Conservation (phyloP, 2,329 filamentous ascomycete species). For the Chrysoporthe austroafricana region DNA sequence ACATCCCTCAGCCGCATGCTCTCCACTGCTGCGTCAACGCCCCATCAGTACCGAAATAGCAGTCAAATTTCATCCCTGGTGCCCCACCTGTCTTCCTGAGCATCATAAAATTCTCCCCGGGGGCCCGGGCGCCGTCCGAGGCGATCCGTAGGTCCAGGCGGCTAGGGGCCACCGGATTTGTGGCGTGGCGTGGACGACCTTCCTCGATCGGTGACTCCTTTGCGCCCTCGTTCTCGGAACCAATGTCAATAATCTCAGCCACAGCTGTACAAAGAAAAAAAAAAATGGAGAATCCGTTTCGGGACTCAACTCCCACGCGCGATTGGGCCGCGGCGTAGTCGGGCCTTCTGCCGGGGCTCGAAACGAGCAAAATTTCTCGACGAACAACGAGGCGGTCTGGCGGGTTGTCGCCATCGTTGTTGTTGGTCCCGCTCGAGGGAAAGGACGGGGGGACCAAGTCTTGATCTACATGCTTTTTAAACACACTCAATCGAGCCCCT, state of each 20-base stretch:
- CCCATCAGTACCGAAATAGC: slow-evolving; percentile 13
- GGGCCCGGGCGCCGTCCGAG: slow-evolving; percentile 2
- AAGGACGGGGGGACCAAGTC: not conserved
- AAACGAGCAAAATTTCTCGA: slow-evolving; percentile 14
- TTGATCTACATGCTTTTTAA: not conserved
- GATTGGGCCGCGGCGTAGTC: slow-evolving; percentile 14
- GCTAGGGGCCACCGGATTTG: not conserved
- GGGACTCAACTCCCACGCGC: slow-evolving; percentile 1
- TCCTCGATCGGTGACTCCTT: not conserved
- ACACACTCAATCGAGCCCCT: not conserved
- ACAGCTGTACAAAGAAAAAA: not conserved
- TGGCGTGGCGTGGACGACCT: not conserved
- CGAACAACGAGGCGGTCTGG: slow-evolving; percentile 8
- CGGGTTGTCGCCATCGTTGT: not conserved
- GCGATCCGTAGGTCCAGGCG: not conserved
- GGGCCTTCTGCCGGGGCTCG: slow-evolving; percentile 11
- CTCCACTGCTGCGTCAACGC: not conserved
- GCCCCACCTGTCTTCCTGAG: slow-evolving; percentile 2
- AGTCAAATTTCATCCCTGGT: slow-evolving; percentile 13
- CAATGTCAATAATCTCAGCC: not conserved
- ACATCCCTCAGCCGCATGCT: slow-evolving; percentile 11
- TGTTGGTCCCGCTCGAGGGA: not conserved
- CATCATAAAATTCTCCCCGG: slow-evolving; percentile 12
- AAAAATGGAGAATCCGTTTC: slow-evolving; percentile 7
- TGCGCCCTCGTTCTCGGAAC: not conserved